Evolutionary conservation across 805 yeast species (phyloP), one percentile per base, ranked within the genome.

Genomic region (Priceomyces fermenticarens): DNA sequence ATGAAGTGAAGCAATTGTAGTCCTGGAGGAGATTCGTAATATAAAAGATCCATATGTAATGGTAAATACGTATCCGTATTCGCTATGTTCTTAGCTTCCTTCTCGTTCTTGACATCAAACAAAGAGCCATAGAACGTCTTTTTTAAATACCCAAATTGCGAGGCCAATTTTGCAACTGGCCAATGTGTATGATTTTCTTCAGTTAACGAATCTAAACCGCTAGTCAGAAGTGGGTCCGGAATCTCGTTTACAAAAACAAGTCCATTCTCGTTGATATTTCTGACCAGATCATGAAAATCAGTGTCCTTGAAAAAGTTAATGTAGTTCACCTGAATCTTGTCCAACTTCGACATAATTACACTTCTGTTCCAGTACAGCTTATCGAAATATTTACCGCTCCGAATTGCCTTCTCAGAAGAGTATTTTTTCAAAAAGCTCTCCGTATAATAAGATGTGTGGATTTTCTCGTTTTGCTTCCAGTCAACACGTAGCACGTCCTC

Each of bases 11-110:
- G 67, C 30, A 83, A 57, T 58, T 85, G 90, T 33, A 85, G 62
- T 0, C 91, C 91, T 1, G 95, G 95, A 2, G 90, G 90, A 9
- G 88, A 79, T 56, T 85, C 90, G 54, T 84, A 80, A 62, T 85
- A 85, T 35, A 81, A 69, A 17, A 85, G 67, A 53, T 86, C 93
- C 84, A 83, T 85, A 52, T 85, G 95, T 37, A 85, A 66, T 2
- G 89, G 89, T 31, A 86, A 68, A 49, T 76, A 76, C 7, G 70
- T 71, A 37, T 73, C 69, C 3, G 93, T 81, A 53, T 83, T 78
- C 3, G 90, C 90, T 38, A 85, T 81, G 49, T 85, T 83, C 41
- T 73, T 77, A 10, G 89, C 84, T 23, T 58, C 54, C 26, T 57
- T 54, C 28, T 64, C 67, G 40, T 70, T 66, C 38, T 70, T 72